Evolutionary conservation across 2,329 filamentous ascomycete genomes (phyloP).

Genomic region (Cyphellophora attinorum): DNA sequence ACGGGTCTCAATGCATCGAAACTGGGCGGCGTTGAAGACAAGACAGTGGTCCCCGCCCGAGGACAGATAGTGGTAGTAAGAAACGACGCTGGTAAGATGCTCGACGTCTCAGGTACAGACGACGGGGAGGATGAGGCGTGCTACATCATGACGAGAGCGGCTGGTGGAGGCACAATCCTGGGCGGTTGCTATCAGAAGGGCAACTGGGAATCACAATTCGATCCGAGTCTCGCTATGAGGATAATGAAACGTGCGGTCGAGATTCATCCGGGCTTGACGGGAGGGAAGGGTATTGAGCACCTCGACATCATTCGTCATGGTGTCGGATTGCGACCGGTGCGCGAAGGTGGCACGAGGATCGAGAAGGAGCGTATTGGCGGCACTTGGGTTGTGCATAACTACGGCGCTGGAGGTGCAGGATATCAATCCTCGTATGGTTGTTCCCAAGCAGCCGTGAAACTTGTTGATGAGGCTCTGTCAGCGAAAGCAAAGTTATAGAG

Average conservation of each 20-base stretch:
- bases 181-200: constrained; percentile 74
- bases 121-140: constrained; percentile 62
- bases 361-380: constrained; percentile 60
- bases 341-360: constrained; percentile 62
- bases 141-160: constrained; percentile 75
- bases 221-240: constrained; percentile 63
- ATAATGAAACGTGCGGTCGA: constrained; percentile 70
- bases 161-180: constrained; percentile 70
- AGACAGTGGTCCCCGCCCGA: constrained; percentile 61
- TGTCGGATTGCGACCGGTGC: constrained; percentile 68
- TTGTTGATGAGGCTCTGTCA: constrained; percentile 48
- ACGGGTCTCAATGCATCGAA: constrained; percentile 66
- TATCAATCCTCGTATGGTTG: constrained; percentile 55
- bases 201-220: constrained; percentile 63
- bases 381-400: constrained; percentile 57
- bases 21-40: constrained; percentile 73
- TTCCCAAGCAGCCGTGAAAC: constrained; percentile 53
- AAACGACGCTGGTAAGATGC: constrained; percentile 69
- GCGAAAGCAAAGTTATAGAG: constrained; percentile 8
- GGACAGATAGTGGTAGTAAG: constrained; percentile 66
- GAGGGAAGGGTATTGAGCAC: constrained; percentile 58
- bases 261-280: constrained; percentile 50
- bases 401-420: constrained; percentile 45
- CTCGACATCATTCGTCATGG: constrained; percentile 70
- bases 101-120: constrained; percentile 60